Evolutionary conservation across 2,329 filamentous ascomycete species (phyloP), one percentile per base, ranked within the genome.

Genomic region (Alternaria sp.): DNA sequence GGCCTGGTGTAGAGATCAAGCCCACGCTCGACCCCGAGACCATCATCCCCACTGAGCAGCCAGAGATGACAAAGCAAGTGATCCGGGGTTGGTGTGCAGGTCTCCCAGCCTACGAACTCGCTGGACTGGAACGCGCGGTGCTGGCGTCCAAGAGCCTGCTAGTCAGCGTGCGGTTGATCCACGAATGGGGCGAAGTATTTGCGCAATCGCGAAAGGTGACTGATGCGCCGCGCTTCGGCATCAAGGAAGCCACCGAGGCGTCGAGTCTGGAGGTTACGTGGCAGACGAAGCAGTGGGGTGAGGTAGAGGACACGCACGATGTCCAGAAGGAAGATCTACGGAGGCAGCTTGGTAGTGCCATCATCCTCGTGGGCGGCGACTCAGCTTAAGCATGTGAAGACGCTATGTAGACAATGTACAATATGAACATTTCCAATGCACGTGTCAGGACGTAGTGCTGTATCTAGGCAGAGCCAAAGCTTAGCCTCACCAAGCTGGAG

Each of bases 271-370:
- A 99, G 83, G 93, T 97, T 15, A 86, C 88, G 67, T 97, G 93
- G 90, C 96, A 99, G 86, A 96, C 90, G 1, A 84, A 87, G 26
- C 90, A 91, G 81, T 98, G 96, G 95, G 96, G 96, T 9, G 94
- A 97, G 84, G 96, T 99, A 1, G 96, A 99, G 79, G 94, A 99
- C 81, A 97, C 94, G 26, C 96, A 99, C 81, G 96, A 99, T 83
- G 96, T 99, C 1, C 91, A 97, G 73, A 92, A 90, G 80, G 95
- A 97, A 80, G 96, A 99, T 80, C 72, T 98, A 68, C 87, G 89
- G 76, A 87, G 95, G 73, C 96, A 98, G 82, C 82, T 98, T 63
- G 96, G 95, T 13, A 96, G 93, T 77, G 92, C 93, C 11, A 86
- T 97, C 15, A 77, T 98, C 74, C 82, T 98, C 53, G 91, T 97